A percentile compares a stretch with the other conserved stretches of the same genome.
phyloP scores from a whole-genome alignment of 768 basidiomycete genomes.

The Termitomyces sp. region DNA sequence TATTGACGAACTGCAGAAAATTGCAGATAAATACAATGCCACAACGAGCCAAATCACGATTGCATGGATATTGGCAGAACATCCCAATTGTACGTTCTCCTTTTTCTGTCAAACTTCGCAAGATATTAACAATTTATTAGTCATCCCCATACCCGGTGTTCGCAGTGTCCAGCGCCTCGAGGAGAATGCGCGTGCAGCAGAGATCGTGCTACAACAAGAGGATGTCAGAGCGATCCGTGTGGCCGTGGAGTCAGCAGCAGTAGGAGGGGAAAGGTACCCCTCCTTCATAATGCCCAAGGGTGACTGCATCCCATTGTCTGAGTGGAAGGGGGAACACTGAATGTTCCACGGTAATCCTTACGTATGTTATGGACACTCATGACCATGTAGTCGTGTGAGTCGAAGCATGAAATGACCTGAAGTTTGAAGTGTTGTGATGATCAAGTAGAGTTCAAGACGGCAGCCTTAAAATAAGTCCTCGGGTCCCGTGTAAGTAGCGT shows the following conservation, averaged over 20 bases:
- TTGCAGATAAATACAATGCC: constrained; percentile 30
- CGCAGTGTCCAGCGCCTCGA: not conserved
- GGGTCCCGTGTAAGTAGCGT: no score
- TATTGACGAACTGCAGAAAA: constrained; percentile 27
- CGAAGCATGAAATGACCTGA: not conserved
- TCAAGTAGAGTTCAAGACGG: not conserved
- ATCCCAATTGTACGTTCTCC: constrained; percentile 13
- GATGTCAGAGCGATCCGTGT: no score
- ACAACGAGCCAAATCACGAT: constrained; percentile 40
- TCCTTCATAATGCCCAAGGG: not conserved
- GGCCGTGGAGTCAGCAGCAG: not conserved
- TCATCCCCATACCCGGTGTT: constrained; percentile 23
- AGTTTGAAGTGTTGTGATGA: not conserved
- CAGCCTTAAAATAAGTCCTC: no score
- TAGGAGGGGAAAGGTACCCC: not conserved
- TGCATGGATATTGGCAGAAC: constrained; percentile 39
- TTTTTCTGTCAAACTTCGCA: not conserved
- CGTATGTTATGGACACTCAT: not conserved
- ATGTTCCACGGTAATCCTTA: not conserved
- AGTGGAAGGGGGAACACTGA: not conserved
- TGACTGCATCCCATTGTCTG: not conserved
- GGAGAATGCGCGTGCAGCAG: no score
- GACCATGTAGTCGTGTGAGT: not conserved
- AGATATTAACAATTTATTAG: not conserved
- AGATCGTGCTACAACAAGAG: no score